A percentile compares a stretch with the other conserved stretches of the same genome.
Evolutionary conservation across 1,139 yeast species (phyloP).

Genomic region (Blastobotrys persicus): DNA sequence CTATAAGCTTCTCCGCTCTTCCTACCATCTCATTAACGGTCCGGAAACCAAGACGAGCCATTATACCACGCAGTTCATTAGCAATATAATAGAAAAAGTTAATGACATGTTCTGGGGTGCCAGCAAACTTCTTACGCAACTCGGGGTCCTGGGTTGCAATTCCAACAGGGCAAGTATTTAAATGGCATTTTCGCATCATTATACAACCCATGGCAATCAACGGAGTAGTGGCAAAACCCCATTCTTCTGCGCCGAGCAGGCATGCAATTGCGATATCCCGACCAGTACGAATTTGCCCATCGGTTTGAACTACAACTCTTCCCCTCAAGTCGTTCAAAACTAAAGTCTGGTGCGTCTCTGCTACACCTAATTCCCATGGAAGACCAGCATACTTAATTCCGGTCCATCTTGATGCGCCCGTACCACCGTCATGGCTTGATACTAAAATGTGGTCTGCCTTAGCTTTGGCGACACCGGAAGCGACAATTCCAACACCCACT

Average conservation of each 20-base stretch:
- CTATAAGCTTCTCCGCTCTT: slow-evolving; percentile 83
- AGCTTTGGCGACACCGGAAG: slow-evolving; percentile 98
- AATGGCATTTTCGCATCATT: slow-evolving; percentile 91
- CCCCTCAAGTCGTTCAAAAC: slow-evolving; percentile 95
- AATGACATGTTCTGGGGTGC: slow-evolving; percentile 98
- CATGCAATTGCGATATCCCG: slow-evolving; percentile 95
- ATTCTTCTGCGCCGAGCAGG: slow-evolving; percentile 95
- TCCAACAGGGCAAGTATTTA: slow-evolving; percentile 95
- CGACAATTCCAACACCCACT: slow-evolving; percentile 98
- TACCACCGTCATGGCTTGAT: slow-evolving; percentile 99
- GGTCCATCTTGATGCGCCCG: slow-evolving; percentile 98
- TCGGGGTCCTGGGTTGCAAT: slow-evolving; percentile 98
- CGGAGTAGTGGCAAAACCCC: slow-evolving; percentile 98
- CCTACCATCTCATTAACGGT: slow-evolving; percentile 98
- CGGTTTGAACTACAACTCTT: slow-evolving; percentile 91
- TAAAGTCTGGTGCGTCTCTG: slow-evolving; percentile 96
- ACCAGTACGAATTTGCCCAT: slow-evolving; percentile 96
- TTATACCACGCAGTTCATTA: slow-evolving; percentile 84
- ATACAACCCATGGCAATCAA: slow-evolving; percentile 97
- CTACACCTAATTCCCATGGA: slow-evolving; percentile 98
- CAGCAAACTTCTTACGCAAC: slow-evolving; percentile 85
- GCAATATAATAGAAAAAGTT: slow-evolving; percentile 95
- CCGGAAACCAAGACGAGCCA: slow-evolving; percentile 95
- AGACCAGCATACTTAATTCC: slow-evolving; percentile 96
- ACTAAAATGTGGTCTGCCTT: slow-evolving; percentile 95